Base-by-base conservation (phyloP, 1,139 yeast genomes). In the Geotrichum histeridarum region DNA sequence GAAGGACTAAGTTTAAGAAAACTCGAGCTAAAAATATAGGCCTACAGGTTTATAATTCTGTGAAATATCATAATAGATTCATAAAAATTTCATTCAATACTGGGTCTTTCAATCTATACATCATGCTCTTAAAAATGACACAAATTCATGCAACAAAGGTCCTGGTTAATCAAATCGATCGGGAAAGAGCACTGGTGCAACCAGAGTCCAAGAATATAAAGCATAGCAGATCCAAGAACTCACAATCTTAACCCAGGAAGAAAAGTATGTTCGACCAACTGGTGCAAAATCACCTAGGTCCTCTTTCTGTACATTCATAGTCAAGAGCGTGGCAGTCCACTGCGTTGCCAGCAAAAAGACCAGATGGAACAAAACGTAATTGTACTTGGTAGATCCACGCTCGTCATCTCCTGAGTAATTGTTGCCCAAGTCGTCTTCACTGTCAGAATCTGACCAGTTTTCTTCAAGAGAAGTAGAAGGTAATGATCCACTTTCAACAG, bases 301-400 rank as follows among this genome's bases (percentile, higher is more conserved):
- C 62, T 88, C 95, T 62, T 84, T 83, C 54, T 86, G 83, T 35
- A 93, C 97, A 65, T 91, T 91, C 70, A 90, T 87, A 0, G 99
- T 94, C 57, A 94, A 76, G 59, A 94, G 75, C 0, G 96, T 90
- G 1, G 99, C 97, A 50, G 93, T 91, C 80, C 95, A 94, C 70
- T 93, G 98, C 0, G 99, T 91, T 0, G 99, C 99, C 61, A 94
- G 76, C 68, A 94, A 83, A 77, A 94, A 94, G 42, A 93, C 87
- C 35, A 91, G 69, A 69, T 93, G 99, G 77, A 93, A 93, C 54
- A 91, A 72, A 2, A 90, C 78, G 69, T 93, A 93, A 70, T 88
- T 91, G 74, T 93, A 93, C 67, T 84, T 86, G 1, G 94, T 91
- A 41, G 79, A 76, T 45, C 74, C 72, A 53, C 77, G 73, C 62